Conservation (phyloP, 2,329 filamentous ascomycete genomes). For the Sporothrix mexicana region DNA sequence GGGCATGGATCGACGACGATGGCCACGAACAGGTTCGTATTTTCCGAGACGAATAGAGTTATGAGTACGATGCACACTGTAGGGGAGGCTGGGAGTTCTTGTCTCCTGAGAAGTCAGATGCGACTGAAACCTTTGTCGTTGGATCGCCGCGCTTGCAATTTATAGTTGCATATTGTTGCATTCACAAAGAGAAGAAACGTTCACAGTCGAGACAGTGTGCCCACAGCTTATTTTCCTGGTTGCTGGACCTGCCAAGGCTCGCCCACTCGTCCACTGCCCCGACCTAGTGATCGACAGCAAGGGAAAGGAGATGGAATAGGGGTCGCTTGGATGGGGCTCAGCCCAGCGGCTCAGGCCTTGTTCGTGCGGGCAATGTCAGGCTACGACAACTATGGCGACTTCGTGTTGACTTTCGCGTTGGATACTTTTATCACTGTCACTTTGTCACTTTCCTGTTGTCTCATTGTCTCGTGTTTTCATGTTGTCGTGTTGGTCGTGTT, state of each 20-base stretch:
- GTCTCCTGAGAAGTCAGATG: background rate
- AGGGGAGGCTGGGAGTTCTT: background rate
- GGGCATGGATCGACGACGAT: constrained; percentile 73
- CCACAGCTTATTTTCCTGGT: constrained; percentile 17
- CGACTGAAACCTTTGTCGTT: constrained; percentile 1
- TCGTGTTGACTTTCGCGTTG: constrained; percentile 9
- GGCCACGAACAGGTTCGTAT: constrained; percentile 64
- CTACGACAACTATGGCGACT: background rate
- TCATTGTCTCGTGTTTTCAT: too few relatives aligned
- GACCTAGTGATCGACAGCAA: constrained; percentile 14
- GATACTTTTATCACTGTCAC: background rate
- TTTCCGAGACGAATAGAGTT: constrained; percentile 53
- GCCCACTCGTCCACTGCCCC: background rate
- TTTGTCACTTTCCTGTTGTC: background rate
- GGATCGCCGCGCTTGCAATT: constrained; percentile 18
- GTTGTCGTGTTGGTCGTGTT: background rate
- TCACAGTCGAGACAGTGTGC: background rate
- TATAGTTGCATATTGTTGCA: constrained; percentile 14
- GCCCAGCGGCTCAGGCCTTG: constrained; percentile 5
- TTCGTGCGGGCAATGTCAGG: too few relatives aligned
- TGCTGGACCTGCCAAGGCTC: background rate
- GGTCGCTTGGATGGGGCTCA: background rate
- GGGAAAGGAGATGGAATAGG: constrained; percentile 6
- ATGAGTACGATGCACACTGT: too few relatives aligned
- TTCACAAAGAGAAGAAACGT: background rate